phyloP scores from a whole-genome alignment of 2,329 filamentous ascomycete genomes.

The Neocucurbitaria cava region DNA sequence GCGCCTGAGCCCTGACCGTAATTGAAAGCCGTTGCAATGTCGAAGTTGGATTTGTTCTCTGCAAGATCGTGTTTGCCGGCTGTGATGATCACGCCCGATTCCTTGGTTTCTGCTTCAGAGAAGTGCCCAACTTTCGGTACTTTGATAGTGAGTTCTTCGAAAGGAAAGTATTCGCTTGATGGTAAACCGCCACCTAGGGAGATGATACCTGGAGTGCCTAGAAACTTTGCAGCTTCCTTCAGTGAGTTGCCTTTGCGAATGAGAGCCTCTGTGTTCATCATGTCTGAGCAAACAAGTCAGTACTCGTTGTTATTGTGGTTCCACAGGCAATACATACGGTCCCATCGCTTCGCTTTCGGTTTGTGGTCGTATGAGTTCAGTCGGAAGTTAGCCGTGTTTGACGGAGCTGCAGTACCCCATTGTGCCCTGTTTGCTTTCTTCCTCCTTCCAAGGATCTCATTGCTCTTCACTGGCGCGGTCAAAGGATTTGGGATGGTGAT shows the following conservation, averaged over 20 bases:
- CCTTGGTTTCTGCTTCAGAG: constrained; percentile 70
- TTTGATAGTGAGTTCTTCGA: constrained; percentile 77
- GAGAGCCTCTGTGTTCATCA: constrained; percentile 62
- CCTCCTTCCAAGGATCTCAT: constrained; percentile 71
- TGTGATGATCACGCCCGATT: constrained; percentile 65
- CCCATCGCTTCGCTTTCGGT: constrained; percentile 81
- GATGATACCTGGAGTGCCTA: constrained; percentile 84
- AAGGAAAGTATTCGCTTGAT: constrained; percentile 89
- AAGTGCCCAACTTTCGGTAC: constrained; percentile 75
- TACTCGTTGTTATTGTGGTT: too few species aligned
- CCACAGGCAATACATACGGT: constrained; percentile 67
- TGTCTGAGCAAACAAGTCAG: constrained; percentile 38
- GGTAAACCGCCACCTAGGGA: constrained; percentile 92
- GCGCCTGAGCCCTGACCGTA: constrained; percentile 89
- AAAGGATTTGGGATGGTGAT: constrained; percentile 59
- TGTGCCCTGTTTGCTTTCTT: constrained; percentile 72
- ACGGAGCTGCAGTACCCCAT: constrained; percentile 78
- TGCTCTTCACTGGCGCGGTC: constrained; percentile 59
- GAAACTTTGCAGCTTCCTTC: constrained; percentile 79
- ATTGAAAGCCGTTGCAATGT: constrained; percentile 89
- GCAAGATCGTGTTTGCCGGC: constrained; percentile 85
- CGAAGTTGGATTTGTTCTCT: constrained; percentile 68
- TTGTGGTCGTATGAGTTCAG: constrained; percentile 67
- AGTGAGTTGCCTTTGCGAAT: constrained; percentile 64
- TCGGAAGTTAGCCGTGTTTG: constrained; percentile 84